Percentiles rank a stretch among this genome's conserved stretches.
phyloP scores from a whole-genome alignment of 441 rosid genomes.

The Aquilaria agallochum region DNA sequence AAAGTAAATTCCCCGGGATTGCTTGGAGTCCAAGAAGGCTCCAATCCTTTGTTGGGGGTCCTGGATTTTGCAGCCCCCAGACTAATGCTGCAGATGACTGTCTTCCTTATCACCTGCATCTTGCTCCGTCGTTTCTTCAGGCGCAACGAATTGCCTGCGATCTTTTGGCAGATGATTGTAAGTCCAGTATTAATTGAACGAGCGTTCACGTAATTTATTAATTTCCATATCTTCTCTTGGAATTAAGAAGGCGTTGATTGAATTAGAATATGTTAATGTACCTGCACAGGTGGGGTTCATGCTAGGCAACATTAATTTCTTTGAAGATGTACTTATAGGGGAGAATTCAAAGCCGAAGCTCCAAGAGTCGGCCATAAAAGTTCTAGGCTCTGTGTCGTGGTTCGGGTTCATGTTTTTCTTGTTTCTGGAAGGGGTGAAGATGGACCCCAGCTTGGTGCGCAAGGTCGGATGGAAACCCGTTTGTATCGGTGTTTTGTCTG shows the following conservation, averaged over 20 bases:
- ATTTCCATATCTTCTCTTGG: no score
- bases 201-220: no score
- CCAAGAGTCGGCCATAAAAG: not conserved
- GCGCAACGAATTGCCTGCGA: conserved; percentile 1
- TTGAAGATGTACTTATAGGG: no score
- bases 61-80: conserved; percentile 1
- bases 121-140: conserved; percentile 8
- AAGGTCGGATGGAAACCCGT: conserved; percentile 1
- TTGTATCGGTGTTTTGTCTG: not conserved
- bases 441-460: conserved; percentile 2
- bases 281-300: no score
- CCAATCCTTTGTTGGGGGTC: not conserved
- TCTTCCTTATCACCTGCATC: not conserved
- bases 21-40: not conserved
- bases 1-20: conserved; percentile 9
- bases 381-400: conserved; percentile 3
- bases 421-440: conserved; percentile 11
- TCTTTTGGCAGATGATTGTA: conserved; percentile 14
- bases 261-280: no score
- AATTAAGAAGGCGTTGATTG: no score
- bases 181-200: not conserved
- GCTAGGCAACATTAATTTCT: no score
- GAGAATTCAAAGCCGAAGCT: no score
- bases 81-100: conserved; percentile 11
- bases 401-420: conserved; percentile 6